phyloP scores from a whole-genome alignment of 768 basidiomycete species.

The Trametes sanguinea region DNA sequence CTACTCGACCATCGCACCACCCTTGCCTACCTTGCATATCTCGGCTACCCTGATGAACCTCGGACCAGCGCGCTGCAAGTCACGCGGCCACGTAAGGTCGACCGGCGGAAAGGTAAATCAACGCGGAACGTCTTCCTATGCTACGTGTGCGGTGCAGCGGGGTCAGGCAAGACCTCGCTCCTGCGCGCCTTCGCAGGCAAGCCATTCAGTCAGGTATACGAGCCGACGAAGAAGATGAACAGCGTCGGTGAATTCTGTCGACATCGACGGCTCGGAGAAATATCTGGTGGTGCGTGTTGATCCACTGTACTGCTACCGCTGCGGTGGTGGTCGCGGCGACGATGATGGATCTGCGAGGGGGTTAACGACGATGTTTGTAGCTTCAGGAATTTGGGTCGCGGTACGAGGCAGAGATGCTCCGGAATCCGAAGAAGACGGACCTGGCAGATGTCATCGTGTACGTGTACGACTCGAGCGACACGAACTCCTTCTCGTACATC shows the following conservation, averaged over 20 bases:
- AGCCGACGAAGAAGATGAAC: constrained; percentile 87
- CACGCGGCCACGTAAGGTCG: constrained; percentile 80
- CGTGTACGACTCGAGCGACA: constrained; percentile 97
- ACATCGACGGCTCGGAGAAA: constrained; percentile 92
- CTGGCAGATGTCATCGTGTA: constrained; percentile 93
- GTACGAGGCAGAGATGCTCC: constrained; percentile 88
- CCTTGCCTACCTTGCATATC: constrained; percentile 91
- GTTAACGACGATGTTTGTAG: constrained; percentile 41
- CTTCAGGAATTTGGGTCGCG: constrained; percentile 97
- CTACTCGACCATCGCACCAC: constrained; percentile 92
- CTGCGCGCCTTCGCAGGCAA: constrained; percentile 86
- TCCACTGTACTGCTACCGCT: too few species aligned
- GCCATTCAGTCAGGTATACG: constrained; percentile 69
- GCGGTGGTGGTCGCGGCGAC: neutral
- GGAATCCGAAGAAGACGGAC: constrained; percentile 89
- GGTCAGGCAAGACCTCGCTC: constrained; percentile 91
- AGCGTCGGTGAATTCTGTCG: constrained; percentile 96
- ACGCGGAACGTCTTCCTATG: constrained; percentile 90
- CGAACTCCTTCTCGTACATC: constrained; percentile 98
- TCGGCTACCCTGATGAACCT: constrained; percentile 82
- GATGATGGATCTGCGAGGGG: neutral
- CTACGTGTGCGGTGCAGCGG: constrained; percentile 94
- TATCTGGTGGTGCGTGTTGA: constrained; percentile 82
- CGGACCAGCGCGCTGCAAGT: constrained; percentile 85
- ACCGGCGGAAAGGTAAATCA: constrained; percentile 85